Conservation (phyloP, 75 land plant genomes). For the Sequoiadendron giganteum region DNA sequence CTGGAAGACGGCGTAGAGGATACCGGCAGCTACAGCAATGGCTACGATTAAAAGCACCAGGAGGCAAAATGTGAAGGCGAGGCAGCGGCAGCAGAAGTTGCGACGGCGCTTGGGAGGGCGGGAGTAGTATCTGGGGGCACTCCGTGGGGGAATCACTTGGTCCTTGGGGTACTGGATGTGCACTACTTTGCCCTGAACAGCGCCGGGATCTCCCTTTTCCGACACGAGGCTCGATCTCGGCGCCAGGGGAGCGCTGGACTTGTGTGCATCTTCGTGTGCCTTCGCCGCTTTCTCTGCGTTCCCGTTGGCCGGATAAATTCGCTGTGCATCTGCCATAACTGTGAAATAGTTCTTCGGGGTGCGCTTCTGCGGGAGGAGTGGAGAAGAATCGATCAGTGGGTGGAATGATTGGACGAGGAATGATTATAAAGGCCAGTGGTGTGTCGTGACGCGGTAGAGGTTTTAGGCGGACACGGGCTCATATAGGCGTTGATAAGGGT, state of each 20-base stretch:
- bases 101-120: not conserved
- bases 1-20: constrained; percentile 29
- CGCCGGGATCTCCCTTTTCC: constrained; percentile 16
- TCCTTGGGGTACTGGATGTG: no score
- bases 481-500: no score
- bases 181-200: not conserved
- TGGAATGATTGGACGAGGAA: no score
- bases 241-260: constrained; percentile 13
- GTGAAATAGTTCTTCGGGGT: not conserved
- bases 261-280: not conserved
- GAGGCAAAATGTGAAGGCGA: constrained; percentile 24
- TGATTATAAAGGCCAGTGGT: no score
- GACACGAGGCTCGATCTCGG: not conserved
- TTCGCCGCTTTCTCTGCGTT: not conserved
- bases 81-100: constrained; percentile 26
- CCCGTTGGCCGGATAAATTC: constrained; percentile 15
- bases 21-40: constrained; percentile 18
- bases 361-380: no score
- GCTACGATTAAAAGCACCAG: constrained; percentile 14
- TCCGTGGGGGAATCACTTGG: no score
- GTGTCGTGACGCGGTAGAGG: no score
- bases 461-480: no score
- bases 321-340: constrained; percentile 27
- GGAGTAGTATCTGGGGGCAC: no score
- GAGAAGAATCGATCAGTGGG: no score